These are phyloP conservation scores for Calocera viscosa DNA, from an alignment of 768 basidiomycete species.

Conservation along the genomic window DNA sequence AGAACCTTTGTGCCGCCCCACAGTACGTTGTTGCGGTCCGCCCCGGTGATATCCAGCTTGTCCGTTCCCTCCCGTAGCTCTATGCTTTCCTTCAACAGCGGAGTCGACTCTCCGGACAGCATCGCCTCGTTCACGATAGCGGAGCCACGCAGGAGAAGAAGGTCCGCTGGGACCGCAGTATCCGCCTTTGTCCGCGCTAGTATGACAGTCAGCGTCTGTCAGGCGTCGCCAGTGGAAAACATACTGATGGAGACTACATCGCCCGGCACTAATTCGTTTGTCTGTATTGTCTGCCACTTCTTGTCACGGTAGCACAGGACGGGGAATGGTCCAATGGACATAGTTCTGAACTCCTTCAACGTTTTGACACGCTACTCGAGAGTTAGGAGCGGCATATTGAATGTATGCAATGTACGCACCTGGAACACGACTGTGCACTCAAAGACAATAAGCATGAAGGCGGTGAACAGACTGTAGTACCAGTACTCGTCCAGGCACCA, in stretches of 20 bases:
- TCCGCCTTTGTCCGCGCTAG: constrained; percentile 45
- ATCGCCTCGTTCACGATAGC: constrained; percentile 99
- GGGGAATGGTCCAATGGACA: constrained; percentile 84
- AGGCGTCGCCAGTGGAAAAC: background rate
- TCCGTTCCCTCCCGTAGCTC: constrained; percentile 67
- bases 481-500: constrained; percentile 99
- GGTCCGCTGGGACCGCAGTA: constrained; percentile 83
- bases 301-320: constrained; percentile 69
- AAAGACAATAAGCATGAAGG: constrained; percentile 97
- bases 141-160: constrained; percentile 82
- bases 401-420: constrained; percentile 36
- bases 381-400: constrained; percentile 5
- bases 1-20: constrained; percentile 97
- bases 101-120: constrained; percentile 97
- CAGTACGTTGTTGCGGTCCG: constrained; percentile 75
- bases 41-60: constrained; percentile 68
- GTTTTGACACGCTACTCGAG: constrained; percentile 72
- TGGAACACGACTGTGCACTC: constrained; percentile 99
- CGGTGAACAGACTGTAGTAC: constrained; percentile 93
- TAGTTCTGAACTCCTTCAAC: constrained; percentile 88
- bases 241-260: constrained; percentile 72
- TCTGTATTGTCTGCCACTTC: constrained; percentile 69
- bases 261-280: constrained; percentile 80
- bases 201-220: background rate
- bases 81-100: constrained; percentile 89